phyloP scores from a whole-genome alignment of 2,329 filamentous ascomycete species.

The Trichoderma oligosporum region DNA sequence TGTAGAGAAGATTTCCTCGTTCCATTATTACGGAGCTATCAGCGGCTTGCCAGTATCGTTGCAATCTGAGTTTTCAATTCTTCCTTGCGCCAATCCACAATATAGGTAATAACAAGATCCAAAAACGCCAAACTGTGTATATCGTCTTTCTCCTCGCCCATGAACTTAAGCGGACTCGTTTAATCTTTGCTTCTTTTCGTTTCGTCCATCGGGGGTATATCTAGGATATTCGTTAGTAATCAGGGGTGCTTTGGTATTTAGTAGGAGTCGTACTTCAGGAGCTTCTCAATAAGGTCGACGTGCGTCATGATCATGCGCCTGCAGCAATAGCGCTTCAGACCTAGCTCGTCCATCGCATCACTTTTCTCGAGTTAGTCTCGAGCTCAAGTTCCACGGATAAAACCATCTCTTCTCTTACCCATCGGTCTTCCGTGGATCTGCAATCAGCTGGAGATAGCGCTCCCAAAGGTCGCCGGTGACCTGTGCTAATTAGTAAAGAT shows the following conservation, averaged over 20 bases:
- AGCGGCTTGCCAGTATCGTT: not conserved
- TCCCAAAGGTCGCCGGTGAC: constrained; percentile 98
- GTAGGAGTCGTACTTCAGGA: constrained; percentile 68
- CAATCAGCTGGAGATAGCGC: constrained; percentile 83
- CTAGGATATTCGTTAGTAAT: constrained; percentile 32
- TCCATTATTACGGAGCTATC: constrained; percentile 11
- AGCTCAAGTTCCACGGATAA: not conserved
- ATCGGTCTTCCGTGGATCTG: constrained; percentile 65
- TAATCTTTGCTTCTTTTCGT: constrained; percentile 54
- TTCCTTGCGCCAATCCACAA: constrained; percentile 30
- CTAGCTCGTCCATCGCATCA: constrained; percentile 92
- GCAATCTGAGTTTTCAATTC: constrained; percentile 18
- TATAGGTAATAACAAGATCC: constrained; percentile 24
- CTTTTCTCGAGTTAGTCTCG: constrained; percentile 45
- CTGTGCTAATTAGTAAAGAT: constrained; percentile 47
- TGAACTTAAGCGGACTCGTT: constrained; percentile 34
- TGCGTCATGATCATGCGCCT: constrained; percentile 99
- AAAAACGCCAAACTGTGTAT: constrained; percentile 35
- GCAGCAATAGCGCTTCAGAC: constrained; percentile 95
- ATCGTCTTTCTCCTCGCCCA: constrained; percentile 19
- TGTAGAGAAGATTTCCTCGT: not conserved
- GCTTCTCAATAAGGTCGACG: constrained; percentile 97
- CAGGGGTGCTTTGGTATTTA: not conserved
- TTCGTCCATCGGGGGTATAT: constrained; percentile 60
- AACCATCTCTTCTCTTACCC: constrained; percentile 49